Evolutionary conservation across 805 yeast species (phyloP), one percentile per base, ranked within the genome.

Genomic region (Blastobotrys mokoenaii): DNA sequence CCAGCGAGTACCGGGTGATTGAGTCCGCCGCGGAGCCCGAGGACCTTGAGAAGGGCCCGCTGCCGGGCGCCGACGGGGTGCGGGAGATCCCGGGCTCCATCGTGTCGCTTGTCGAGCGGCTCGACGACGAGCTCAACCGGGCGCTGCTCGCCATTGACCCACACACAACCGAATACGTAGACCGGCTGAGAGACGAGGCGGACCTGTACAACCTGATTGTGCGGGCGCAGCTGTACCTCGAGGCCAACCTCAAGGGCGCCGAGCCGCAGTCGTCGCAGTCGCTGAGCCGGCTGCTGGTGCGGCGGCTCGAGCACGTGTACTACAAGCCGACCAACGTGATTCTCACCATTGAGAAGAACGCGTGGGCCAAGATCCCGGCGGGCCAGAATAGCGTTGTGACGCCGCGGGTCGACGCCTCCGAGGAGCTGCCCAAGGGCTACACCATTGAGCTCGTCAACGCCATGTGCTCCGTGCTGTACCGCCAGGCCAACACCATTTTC

Each of bases 141-240:
- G 86, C 95, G 40, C 74, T 93, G 58, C 88, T 89, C 62, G 78
- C 78, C 54, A 81, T 87, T 58, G 97, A 93, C 65, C 96, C 97
- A 38, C 97, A 93, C 64, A 84, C 97, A 18, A 81, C 86, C 47
- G 98, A 93, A 66, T 93, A 90, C 66, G 76, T 93, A 54, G 84
- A 82, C 54, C 79, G 97, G 64, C 76, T 93, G 61, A 82, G 82
- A 65, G 96, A 89, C 65, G 98, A 93, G 69, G 73, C 80, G 51
- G 67, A 68, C 33, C 72, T 93, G 45, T 90, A 88, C 70, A 72
- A 73, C 45, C 72, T 86, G 61, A 74, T 93, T 51, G 75, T 93
- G 50, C 80, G 95, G 60, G 79, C 87, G 20, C 98, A 93, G 71
- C 65, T 84, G 51, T 90, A 93, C 68, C 74, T 82, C 62, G 97